Percentiles rank a stretch among this genome's conserved stretches.
Evolutionary conservation across 1,284 basidiomycete genomes (phyloP).

Genomic region (Ustilago loliicola): DNA sequence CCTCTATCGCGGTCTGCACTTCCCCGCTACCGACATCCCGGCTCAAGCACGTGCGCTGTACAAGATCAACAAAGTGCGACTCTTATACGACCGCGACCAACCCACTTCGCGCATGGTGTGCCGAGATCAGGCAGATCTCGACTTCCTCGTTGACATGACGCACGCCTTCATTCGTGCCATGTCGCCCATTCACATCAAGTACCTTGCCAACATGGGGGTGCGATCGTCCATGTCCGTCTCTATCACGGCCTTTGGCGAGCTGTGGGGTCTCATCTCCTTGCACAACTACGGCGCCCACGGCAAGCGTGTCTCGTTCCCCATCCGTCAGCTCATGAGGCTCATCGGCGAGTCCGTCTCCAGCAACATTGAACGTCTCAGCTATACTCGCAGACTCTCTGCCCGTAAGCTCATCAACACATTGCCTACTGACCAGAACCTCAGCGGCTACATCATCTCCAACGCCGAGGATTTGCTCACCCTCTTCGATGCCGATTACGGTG

Average conservation of each 20-base stretch:
- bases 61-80: slow-evolving; percentile 80
- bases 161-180: slow-evolving; percentile 88
- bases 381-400: slow-evolving; percentile 82
- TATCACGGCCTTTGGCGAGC: slow-evolving; percentile 83
- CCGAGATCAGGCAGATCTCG: slow-evolving; percentile 78
- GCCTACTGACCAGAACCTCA: slow-evolving; percentile 80
- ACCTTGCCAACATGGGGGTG: slow-evolving; percentile 71
- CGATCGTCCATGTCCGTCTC: slow-evolving; percentile 73
- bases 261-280: slow-evolving; percentile 88
- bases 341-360: slow-evolving; percentile 85
- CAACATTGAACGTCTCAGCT: slow-evolving; percentile 85
- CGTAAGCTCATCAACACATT: slow-evolving; percentile 86
- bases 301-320: slow-evolving; percentile 86
- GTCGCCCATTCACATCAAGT: slow-evolving; percentile 90
- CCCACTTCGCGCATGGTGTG: slow-evolving; percentile 84
- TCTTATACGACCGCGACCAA: slow-evolving; percentile 84
- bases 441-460: slow-evolving; percentile 87
- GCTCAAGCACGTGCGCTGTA: slow-evolving; percentile 76
- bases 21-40: slow-evolving; percentile 76
- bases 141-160: slow-evolving; percentile 85
- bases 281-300: slow-evolving; percentile 84
- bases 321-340: slow-evolving; percentile 78
- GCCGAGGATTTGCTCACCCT: slow-evolving; percentile 84
- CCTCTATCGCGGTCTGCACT: slow-evolving; percentile 81
- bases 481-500: slow-evolving; percentile 87